Conservation (phyloP, 1,284 basidiomycete genomes). For the Apiotrichum sp. region DNA sequence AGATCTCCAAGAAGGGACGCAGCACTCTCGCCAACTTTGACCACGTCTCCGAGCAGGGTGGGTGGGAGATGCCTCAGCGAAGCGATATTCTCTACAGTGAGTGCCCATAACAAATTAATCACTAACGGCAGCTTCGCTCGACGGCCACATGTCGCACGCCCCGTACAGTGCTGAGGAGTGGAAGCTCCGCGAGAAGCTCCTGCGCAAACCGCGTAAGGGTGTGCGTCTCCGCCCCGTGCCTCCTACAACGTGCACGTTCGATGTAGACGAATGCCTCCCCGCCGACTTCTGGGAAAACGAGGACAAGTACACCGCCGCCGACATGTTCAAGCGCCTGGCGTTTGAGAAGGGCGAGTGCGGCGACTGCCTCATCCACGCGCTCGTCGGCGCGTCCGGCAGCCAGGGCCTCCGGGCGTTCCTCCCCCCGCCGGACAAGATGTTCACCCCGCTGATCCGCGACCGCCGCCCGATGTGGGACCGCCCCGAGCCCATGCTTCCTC, state of each 20-base stretch:
- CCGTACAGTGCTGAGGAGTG: neutral
- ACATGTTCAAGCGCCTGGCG: slow-evolving; percentile 34
- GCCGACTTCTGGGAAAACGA: slow-evolving; percentile 22
- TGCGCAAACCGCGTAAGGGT: neutral
- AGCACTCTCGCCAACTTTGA: slow-evolving; percentile 26
- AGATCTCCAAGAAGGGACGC: slow-evolving; percentile 11
- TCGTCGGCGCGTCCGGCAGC: slow-evolving; percentile 35
- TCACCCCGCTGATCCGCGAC: slow-evolving; percentile 10
- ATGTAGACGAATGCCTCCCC: slow-evolving; percentile 30
- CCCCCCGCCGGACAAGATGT: slow-evolving; percentile 22
- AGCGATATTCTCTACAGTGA: neutral
- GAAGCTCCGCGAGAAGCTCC: neutral
- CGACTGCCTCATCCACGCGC: slow-evolving; percentile 41
- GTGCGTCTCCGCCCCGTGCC: neutral
- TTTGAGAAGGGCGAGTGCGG: slow-evolving; percentile 38
- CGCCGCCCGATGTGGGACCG: slow-evolving; percentile 19
- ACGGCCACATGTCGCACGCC: slow-evolving; percentile 3
- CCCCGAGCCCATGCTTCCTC: slow-evolving; percentile 30
- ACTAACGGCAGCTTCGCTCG: slow-evolving; percentile 4
- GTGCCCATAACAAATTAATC: neutral
- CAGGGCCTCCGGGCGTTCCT: slow-evolving; percentile 42
- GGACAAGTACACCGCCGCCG: slow-evolving; percentile 15
- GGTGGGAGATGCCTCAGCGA: slow-evolving; percentile 22
- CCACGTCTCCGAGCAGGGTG: slow-evolving; percentile 15
- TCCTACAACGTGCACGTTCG: slow-evolving; percentile 21